These are phyloP conservation scores for Eucalyptus polyanthemos DNA, from an alignment of 345 rosid species.

Conservation along the genomic window DNA sequence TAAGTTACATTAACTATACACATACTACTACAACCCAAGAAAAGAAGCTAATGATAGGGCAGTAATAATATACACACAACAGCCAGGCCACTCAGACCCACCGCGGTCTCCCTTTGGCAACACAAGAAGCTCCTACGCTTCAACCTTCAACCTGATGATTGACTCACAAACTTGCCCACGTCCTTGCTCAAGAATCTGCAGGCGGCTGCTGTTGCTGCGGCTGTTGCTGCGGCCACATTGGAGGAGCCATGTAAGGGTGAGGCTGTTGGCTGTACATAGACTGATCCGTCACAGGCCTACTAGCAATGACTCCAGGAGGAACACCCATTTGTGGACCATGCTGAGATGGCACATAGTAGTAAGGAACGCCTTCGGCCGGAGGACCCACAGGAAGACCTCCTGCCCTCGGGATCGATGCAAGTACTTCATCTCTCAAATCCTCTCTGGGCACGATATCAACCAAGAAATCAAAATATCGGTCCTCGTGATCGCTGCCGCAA, in stretches of 20 bases:
- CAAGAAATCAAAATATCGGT: slow-evolving; percentile 24
- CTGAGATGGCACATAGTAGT: slow-evolving; percentile 12
- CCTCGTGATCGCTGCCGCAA: slow-evolving; percentile 20
- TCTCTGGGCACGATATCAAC: slow-evolving; percentile 30
- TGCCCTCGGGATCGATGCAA: slow-evolving; percentile 5
- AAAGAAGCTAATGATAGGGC: background rate
- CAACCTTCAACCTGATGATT: background rate
- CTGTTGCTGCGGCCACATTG: slow-evolving; percentile 13
- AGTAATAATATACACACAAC: background rate
- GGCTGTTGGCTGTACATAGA: slow-evolving; percentile 12
- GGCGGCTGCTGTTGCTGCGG: background rate
- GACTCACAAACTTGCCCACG: background rate
- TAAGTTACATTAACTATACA: background rate
- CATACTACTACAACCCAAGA: background rate
- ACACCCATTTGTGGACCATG: slow-evolving; percentile 10
- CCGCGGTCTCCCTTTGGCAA: background rate
- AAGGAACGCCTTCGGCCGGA: slow-evolving; percentile 11
- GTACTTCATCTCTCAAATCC: slow-evolving; percentile 17
- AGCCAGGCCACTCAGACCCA: background rate
- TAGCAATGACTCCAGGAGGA: background rate
- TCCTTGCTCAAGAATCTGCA: background rate
- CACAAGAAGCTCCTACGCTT: background rate
- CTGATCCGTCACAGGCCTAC: background rate
- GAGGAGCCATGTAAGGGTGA: slow-evolving; percentile 2
- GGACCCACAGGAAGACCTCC: slow-evolving; percentile 11